Base-by-base conservation (phyloP, 2,329 filamentous ascomycete genomes). In the Alternaria viburni region DNA sequence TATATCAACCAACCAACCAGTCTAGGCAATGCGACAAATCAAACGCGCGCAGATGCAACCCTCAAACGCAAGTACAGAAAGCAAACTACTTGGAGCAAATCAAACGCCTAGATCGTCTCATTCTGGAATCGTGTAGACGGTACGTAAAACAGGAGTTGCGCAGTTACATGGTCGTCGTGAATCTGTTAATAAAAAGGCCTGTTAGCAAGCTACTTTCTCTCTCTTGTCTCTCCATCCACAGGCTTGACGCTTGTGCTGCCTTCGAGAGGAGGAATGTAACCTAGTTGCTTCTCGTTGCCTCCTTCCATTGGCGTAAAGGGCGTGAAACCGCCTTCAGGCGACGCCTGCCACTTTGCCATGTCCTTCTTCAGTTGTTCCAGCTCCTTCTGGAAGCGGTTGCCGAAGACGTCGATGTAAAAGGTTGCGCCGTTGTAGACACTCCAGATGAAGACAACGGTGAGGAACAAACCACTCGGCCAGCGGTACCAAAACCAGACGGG, bases 341-440 rank as follows among this genome's bases (percentile, higher is more conserved):
- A 75, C 2, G 71, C 75, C 79, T 97, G 93, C 93, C 93, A 96
- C 78, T 93, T 95, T 49, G 90, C 87, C 9, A 99, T 93, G 75
- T 99, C 96, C 59, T 88, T 88, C 81, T 91, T 94, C 82, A 99
- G 87, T 56, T 90, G 87, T 77, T 99, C 94, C 12, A 99, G 85
- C 80, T 99, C 96, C 77, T 95, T 97, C 83, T 99, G 93, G 85
- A 99, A 98, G 3, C 94, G 89, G 74, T 92, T 97, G 57, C 96
- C 96, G 78, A 98, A 99, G 2, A 98, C 93, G 73, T 99, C 96
- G 75, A 99, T 98, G 81, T 99, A 99, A 80, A 92, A 99, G 0
- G 94, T 98, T 17, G 96, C 93, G 30, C 96, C 96, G 72, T 99
- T 99, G 83, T 97, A 96, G 59, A 97, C 91, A 71, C 93, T 96